Base-by-base conservation (phyloP, 2,329 filamentous ascomycete genomes). In the Monosporascus sp. region DNA sequence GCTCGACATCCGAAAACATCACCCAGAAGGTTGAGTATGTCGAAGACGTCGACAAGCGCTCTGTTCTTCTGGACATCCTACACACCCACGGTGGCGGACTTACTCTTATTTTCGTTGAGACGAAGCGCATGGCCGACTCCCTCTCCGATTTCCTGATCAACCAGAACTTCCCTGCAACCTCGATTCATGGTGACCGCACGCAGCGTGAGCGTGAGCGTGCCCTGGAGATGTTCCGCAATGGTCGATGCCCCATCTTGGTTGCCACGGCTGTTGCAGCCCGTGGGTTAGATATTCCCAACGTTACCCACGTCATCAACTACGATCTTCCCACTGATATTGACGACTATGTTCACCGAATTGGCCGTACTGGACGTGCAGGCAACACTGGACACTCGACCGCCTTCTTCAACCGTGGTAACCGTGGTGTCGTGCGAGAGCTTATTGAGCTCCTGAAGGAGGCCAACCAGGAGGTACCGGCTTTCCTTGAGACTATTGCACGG, bases 331-430 rank as follows among this genome's bases (percentile, higher is more conserved):
- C 92, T 53, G 94, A 97, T 68, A 96, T 97, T 66, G 94, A 97
- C 67, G 94, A 97, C 75, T 99, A 99, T 65, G 94, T 99, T 55
- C 94, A 99, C 76, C 90, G 94, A 73, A 99, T 99, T 68, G 94
- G 94, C 87, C 94, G 94, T 93, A 99, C 94, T 61, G 94, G 94
- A 70, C 94, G 94, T 91, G 94, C 94, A 61, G 94, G 94, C 74
- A 99, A 99, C 81, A 97, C 93, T 66, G 94, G 94, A 87, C 87
- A 96, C 63, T 90, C 94, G 6, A 99, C 94, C 64, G 94, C 94
- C 53, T 99, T 99, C 83, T 97, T 99, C 87, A 99, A 99, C 84
- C 93, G 94, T 70, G 93, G 93, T 69, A 99, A 99, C 82, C 91
- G 94, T 67, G 94, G 94, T 76, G 91, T 99, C 63, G 94, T 97